phyloP scores from a whole-genome alignment of 1,284 basidiomycete species.

The Pholiota adiposa region DNA sequence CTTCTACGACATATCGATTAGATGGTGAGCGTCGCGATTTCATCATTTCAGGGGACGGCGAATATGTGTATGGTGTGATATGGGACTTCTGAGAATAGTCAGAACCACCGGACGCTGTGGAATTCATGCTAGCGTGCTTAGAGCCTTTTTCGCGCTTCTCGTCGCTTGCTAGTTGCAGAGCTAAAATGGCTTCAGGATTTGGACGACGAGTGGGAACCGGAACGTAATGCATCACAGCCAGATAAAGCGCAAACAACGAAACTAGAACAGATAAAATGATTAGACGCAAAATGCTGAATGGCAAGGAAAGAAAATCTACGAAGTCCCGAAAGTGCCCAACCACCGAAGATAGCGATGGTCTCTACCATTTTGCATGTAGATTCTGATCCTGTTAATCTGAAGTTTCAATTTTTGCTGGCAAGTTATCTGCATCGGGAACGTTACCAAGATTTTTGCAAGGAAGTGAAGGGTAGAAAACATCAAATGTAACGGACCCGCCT shows the following conservation, averaged over 20 bases:
- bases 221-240: slow-evolving; percentile 33
- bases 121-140: slow-evolving; percentile 20
- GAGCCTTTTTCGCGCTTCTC: slow-evolving; percentile 10
- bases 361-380: slow-evolving; percentile 38
- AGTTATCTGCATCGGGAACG: slow-evolving; percentile 3
- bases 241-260: slow-evolving; percentile 32
- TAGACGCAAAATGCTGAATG: not conserved
- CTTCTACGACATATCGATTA: not conserved
- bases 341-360: slow-evolving; percentile 37
- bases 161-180: slow-evolving; percentile 16
- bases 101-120: slow-evolving; percentile 18
- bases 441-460: slow-evolving; percentile 47
- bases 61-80: slow-evolving; percentile 16
- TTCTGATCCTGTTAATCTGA: slow-evolving; percentile 32
- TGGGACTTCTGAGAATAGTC: slow-evolving; percentile 23
- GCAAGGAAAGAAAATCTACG: slow-evolving; percentile 29
- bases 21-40: slow-evolving; percentile 2
- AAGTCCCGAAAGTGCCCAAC: slow-evolving; percentile 45
- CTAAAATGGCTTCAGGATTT: slow-evolving; percentile 27
- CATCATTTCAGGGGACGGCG: not conserved
- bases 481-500: slow-evolving; percentile 39
- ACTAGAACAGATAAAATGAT: slow-evolving; percentile 19
- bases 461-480: slow-evolving; percentile 36
- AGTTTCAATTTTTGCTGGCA: not conserved
- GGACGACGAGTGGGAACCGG: slow-evolving; percentile 24